Evolutionary conservation across 345 rosid genomes (phyloP).

Genomic region (Citrus sinensis): DNA sequence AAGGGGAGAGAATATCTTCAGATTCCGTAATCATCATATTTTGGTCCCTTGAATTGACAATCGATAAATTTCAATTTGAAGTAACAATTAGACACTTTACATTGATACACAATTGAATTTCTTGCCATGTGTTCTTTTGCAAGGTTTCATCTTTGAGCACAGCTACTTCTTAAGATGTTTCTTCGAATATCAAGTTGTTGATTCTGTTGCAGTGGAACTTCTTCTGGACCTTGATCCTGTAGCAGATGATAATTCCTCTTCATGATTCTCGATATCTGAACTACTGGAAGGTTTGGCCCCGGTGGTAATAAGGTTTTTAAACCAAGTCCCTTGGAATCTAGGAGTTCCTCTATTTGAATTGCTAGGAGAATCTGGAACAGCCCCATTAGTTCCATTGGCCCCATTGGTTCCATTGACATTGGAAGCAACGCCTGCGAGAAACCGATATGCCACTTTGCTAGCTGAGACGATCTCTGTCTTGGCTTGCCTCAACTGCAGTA

Average conservation of each 20-base stretch:
- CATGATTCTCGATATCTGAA: conserved; percentile 32
- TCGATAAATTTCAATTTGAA: conserved; percentile 8
- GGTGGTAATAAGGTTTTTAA: conserved; percentile 58
- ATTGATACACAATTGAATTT: conserved; percentile 30
- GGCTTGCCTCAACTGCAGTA: conserved; percentile 86
- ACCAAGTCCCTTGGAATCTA: conserved; percentile 71
- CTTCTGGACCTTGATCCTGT: conserved; percentile 15
- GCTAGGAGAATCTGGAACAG: conserved; percentile 44
- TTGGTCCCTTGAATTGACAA: neutral
- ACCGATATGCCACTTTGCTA: conserved; percentile 95
- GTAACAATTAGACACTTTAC: conserved; percentile 23
- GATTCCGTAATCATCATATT: neutral
- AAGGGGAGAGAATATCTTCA: neutral
- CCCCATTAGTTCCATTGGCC: conserved; percentile 18
- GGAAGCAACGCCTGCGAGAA: conserved; percentile 60
- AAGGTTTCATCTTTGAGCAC: neutral
- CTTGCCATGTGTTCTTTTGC: neutral
- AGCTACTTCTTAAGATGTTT: neutral
- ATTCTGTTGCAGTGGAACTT: conserved; percentile 11
- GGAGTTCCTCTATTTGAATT: conserved; percentile 57
- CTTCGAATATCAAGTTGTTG: conserved; percentile 6
- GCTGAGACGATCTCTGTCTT: conserved; percentile 91
- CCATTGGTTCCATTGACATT: conserved; percentile 29
- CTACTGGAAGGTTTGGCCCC: conserved; percentile 69
- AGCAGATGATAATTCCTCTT: conserved; percentile 32